Conservation (phyloP, 2,329 filamentous ascomycete genomes). For the Penicillium sp. region DNA sequence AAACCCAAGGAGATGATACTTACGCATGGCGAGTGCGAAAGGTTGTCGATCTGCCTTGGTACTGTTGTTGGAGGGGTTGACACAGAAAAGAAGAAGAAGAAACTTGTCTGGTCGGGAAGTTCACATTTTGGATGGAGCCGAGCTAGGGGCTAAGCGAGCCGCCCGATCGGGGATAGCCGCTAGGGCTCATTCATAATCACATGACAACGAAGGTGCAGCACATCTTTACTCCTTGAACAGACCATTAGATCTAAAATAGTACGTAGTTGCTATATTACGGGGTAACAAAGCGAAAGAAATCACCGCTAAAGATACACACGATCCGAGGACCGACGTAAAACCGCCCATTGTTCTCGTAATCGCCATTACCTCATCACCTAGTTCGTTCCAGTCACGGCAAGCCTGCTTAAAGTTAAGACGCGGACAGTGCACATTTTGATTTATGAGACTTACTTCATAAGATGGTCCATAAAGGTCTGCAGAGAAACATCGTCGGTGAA, state of each 20-base stretch:
- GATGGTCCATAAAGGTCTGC: constrained; percentile 98
- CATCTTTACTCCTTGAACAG: constrained; percentile 25
- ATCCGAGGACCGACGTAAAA: constrained; percentile 37
- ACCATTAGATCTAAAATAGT: constrained; percentile 34
- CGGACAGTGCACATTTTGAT: not conserved
- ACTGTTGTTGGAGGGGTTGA: constrained; percentile 40
- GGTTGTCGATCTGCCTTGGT: constrained; percentile 67
- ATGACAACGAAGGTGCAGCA: constrained; percentile 16
- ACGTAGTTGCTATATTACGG: constrained; percentile 34
- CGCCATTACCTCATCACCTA: constrained; percentile 42
- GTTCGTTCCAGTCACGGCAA: constrained; percentile 57
- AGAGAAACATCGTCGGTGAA: constrained; percentile 98
- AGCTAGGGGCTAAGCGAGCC: constrained; percentile 38
- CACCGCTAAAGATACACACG: constrained; percentile 50
- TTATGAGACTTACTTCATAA: constrained; percentile 83
- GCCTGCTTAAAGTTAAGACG: constrained; percentile 43
- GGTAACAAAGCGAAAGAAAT: constrained; percentile 34
- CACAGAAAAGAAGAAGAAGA: constrained; percentile 32
- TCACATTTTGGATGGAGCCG: constrained; percentile 28
- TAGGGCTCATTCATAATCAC: constrained; percentile 32
- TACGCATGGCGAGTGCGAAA: constrained; percentile 74
- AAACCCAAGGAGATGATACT: constrained; percentile 70
- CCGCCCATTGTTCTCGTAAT: constrained; percentile 40
- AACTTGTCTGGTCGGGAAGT: constrained; percentile 20
- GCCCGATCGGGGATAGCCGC: constrained; percentile 21